Evolutionary conservation across 495 filamentous ascomycete genomes (phyloP).

Genomic region (Mycothermus thermophilus): DNA sequence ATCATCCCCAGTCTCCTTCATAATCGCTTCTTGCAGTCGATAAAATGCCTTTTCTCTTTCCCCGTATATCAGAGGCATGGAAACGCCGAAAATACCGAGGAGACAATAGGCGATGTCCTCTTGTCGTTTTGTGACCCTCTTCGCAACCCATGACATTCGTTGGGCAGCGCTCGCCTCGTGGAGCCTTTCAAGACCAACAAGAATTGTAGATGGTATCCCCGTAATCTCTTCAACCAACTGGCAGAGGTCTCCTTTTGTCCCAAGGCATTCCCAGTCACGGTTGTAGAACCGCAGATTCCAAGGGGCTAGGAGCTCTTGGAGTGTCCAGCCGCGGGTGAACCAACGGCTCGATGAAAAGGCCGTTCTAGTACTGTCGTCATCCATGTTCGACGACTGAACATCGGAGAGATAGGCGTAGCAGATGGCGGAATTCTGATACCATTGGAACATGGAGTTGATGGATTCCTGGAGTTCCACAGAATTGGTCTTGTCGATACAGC

Average conservation of each 20-base stretch:
- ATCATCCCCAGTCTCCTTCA: slow-evolving; percentile 17
- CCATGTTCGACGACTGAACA: background rate
- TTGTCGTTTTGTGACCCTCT: slow-evolving; percentile 10
- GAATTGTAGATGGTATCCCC: slow-evolving; percentile 8
- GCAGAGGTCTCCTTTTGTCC: slow-evolving; percentile 9
- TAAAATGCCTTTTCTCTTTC: slow-evolving; percentile 20
- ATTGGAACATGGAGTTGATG: slow-evolving; percentile 31
- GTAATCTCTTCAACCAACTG: slow-evolving; percentile 11
- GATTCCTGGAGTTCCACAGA: slow-evolving; percentile 19
- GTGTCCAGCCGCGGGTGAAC: slow-evolving; percentile 31
- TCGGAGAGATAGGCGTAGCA: slow-evolving; percentile 25
- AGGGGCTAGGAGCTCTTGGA: slow-evolving; percentile 30
- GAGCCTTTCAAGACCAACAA: background rate
- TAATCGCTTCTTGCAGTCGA: slow-evolving; percentile 21
- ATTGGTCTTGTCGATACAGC: slow-evolving; percentile 23
- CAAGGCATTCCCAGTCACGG: slow-evolving; percentile 15
- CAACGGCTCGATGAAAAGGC: slow-evolving; percentile 14
- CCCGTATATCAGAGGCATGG: slow-evolving; percentile 29
- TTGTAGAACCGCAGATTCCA: slow-evolving; percentile 19
- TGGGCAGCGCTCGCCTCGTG: slow-evolving; percentile 13
- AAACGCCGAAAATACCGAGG: slow-evolving; percentile 23
- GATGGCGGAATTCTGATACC: slow-evolving; percentile 17
- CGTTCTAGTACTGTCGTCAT: accelerated
- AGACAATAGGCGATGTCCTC: slow-evolving; percentile 29
- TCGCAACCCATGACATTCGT: slow-evolving; percentile 26